Conservation (phyloP, 495 filamentous ascomycete genomes). For the Pyrenopolyporus hunteri region DNA sequence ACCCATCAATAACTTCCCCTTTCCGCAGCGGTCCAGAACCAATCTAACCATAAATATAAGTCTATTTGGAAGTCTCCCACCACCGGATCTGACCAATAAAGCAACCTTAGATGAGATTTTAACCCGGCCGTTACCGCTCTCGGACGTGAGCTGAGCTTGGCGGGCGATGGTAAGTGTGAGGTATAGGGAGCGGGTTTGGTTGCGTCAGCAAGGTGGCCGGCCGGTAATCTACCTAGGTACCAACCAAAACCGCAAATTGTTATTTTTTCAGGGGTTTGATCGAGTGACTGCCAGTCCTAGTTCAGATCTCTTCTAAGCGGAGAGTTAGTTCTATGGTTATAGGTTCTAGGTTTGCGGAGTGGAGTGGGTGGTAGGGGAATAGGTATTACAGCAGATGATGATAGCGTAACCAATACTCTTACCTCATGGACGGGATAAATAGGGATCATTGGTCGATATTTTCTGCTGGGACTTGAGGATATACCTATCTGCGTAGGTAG, state of each 20-base stretch:
- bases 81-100: constrained; percentile 19
- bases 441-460: not conserved
- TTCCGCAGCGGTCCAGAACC: no score
- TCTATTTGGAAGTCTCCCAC: no score
- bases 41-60: no score
- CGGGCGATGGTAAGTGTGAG: not conserved
- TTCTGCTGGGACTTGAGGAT: not conserved
- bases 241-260: no score
- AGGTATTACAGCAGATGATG: not conserved
- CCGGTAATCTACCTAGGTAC: no score
- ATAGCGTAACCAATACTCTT: not conserved
- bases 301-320: constrained; percentile 17
- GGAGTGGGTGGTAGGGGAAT: not conserved
- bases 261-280: no score
- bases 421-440: not conserved
- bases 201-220: no score
- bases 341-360: not conserved
- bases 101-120: constrained; percentile 6
- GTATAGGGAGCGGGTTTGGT: no score
- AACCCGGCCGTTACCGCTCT: not conserved
- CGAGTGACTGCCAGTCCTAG: not conserved
- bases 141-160: constrained; percentile 2
- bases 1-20: no score
- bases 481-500: no score
- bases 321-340: not conserved